Base-by-base conservation (phyloP, 805 yeast species). In the Cyberlindnera misumaiensis region DNA sequence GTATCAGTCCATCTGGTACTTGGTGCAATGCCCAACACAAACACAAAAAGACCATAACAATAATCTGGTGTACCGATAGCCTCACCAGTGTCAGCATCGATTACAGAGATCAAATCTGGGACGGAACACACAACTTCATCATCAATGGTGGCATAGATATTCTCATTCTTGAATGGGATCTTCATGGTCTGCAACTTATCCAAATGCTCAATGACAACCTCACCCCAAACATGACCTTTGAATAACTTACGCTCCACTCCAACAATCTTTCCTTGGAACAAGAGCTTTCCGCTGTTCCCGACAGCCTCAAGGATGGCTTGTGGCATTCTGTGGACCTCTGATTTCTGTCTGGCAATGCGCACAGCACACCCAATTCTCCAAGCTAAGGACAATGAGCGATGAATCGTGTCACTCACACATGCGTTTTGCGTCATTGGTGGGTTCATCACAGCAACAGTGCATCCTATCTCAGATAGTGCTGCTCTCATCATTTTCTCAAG, bases 11-110 rank as follows among this genome's bases (percentile, higher is more conserved):
- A 67, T 40, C 55, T 47, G 39, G 51, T 45, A 38, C 56, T 49
- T 30, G 70, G 69, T 4, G 70, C 60, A 39, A 65, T 54, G 13
- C 58, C 70, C 15, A 69, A 43, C 2, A 69, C 73, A 53, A 64
- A 64, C 12, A 68, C 73, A 28, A 63, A 38, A 35, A 69, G 40
- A 5, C 74, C 73, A 45, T 68, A 68, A 30, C 72, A 47, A 46
- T 67, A 69, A 28, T 69, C 74, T n/a, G 66, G 70, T 2, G 72
- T 68, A 8, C 73, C 73, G 10, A 68, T 63, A 11, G 72, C 72
- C 40, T 65, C 72, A 28, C 73, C 73, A 25, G 62, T 53, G 29
- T 65, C 68, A 8, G 60, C 50, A 47, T 68, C 70, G 35, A 62
- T 47, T 8, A 69, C 69, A 2, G 71, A 46, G 42, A 69, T 67